Base-by-base conservation (phyloP, 2,329 filamentous ascomycete genomes). In the Colletotrichum somersetense region DNA sequence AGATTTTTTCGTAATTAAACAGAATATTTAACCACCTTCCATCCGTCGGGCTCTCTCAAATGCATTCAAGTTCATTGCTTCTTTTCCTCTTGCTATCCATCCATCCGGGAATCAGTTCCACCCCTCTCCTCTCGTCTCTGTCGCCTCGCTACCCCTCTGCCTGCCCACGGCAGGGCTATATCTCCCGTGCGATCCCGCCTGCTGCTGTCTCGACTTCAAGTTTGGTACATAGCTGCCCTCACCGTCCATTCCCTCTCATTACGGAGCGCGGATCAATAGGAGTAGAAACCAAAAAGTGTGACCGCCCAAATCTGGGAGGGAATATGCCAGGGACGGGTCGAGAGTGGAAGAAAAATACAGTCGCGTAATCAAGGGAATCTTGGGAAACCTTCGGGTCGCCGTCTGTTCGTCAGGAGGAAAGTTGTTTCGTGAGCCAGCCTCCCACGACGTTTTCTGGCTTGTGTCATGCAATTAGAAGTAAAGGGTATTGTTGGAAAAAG, bases 401-500 rank as follows among this genome's bases (percentile, higher is more conserved):
- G 68, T 70, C 50, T 46, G 50, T 65, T 68, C 65, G 58, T 69
- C 62, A 62, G 72, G 68, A 72, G 72, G 52, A 66, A 56, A 62
- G 68, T 53, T 63, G 62, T 56, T 58, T 74, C 74, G 74, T 75
- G 68, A 73, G 69, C 74, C 74, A 74, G 66, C 72, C 69, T 70
- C 66, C 72, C 72, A 63, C 62, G 58, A 74, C 73, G 55, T 57
- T 66, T 56, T 72, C 71, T 71, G 73, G 73, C 70, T 66, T 73
- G 62, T 66, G 65, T 74, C 74, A 74, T 75, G 74, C 74, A 71
- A 75, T 75, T 75, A 76, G 74, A 82, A 80, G 78, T 79, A 77
- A 81, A 81, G 82, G 82, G 82, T 84, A 84, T 83, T 83, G 82
- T 76, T 80, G 77, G 33, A 78, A 78, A 77, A 78, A 78, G 79